Conservation (phyloP, 164 flowering plant genomes). For the Chimonanthus praecox region DNA sequence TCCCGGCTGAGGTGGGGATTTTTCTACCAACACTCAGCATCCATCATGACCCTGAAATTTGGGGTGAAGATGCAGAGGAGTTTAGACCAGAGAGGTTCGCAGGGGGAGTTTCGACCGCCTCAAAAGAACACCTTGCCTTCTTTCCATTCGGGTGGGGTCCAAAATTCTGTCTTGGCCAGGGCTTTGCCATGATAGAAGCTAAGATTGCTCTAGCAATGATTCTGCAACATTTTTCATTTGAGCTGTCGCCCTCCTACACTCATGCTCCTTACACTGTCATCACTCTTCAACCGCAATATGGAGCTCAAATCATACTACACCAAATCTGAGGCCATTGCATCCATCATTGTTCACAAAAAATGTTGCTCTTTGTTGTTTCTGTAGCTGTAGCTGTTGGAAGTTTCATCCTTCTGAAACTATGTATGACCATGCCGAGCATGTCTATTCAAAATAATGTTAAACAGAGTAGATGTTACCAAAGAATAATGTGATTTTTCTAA, state of each 20-base stretch:
- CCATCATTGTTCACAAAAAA: background rate
- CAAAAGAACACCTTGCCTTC: conserved; percentile 4
- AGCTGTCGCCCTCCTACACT: conserved; percentile 9
- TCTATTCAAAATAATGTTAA: too few species aligned
- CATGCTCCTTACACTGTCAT: conserved; percentile 1
- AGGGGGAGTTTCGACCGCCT: conserved; percentile 7
- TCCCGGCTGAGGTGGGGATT: conserved; percentile 3
- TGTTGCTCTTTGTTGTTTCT: background rate
- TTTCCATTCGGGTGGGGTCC: conserved; percentile 12
- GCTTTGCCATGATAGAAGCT: conserved; percentile 8
- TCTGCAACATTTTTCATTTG: conserved; percentile 7
- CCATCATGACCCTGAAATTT: conserved; percentile 9
- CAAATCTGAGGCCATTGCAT: background rate
- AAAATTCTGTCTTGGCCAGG: conserved; percentile 5
- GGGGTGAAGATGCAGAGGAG: conserved; percentile 11
- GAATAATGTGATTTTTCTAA: too few species aligned
- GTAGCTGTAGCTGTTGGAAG: background rate
- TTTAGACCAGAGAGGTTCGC: conserved; percentile 12
- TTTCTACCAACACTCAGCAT: conserved; percentile 5
- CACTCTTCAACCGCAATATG: conserved; percentile 10
- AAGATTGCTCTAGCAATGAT: conserved; percentile 6
- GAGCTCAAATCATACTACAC: conserved; percentile 6
- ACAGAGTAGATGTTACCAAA: too few species aligned
- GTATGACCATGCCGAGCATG: background rate
- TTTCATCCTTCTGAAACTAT: background rate